A percentile compares a stretch with the other conserved stretches of the same genome.
phyloP scores from a whole-genome alignment of 2,329 filamentous ascomycete species.

The Incumbomyces lentus region DNA sequence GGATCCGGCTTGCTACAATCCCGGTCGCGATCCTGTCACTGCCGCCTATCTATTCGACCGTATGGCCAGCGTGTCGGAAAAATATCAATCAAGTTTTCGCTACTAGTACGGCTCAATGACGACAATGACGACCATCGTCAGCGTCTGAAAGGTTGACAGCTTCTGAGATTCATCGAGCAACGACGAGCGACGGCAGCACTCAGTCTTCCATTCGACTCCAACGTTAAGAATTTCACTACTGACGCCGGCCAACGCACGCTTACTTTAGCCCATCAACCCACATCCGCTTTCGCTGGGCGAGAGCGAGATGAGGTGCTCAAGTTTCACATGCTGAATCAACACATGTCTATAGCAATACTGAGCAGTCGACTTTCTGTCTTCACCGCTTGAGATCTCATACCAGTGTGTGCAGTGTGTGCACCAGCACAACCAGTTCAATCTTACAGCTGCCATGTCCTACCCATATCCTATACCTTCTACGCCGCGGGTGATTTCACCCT shows the following conservation, averaged over 20 bases:
- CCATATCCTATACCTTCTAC: constrained; percentile 59
- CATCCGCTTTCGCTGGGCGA: not conserved
- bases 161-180: not conserved
- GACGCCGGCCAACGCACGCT: no score
- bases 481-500: constrained; percentile 82
- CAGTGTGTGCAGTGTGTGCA: not conserved
- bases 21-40: not conserved
- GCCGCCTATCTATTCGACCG: constrained; percentile 1
- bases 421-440: no score
- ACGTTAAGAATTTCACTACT: not conserved
- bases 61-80: constrained; percentile 7
- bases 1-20: constrained; percentile 1
- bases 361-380: not conserved
- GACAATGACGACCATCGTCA: not conserved
- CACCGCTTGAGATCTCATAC: not conserved
- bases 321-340: not conserved
- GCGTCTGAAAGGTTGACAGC: not conserved
- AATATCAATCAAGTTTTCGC: not conserved
- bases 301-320: not conserved
- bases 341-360: not conserved
- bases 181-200: not conserved
- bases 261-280: not conserved
- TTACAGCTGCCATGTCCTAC: constrained; percentile 30
- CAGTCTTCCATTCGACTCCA: not conserved
- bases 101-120: constrained; percentile 3